These are phyloP conservation scores for Setaria italica DNA, from an alignment of 202 grass and related monocot species.

Conservation along the genomic window DNA sequence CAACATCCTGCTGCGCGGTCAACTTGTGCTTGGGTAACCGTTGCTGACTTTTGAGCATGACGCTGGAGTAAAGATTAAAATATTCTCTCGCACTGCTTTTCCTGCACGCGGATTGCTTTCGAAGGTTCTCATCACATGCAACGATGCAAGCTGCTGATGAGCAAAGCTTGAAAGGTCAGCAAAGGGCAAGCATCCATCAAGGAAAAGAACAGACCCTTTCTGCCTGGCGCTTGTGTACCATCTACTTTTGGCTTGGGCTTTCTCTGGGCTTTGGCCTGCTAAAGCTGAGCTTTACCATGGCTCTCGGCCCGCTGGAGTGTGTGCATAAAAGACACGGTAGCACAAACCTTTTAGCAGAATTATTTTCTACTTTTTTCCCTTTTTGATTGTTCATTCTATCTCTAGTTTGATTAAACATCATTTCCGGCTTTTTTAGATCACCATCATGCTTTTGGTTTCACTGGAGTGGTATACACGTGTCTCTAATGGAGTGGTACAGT, in stretches of 20 bases:
- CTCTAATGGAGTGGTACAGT: background rate
- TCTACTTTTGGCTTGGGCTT: background rate
- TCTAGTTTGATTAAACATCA: background rate
- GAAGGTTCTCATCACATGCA: conserved; percentile 36
- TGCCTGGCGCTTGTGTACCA: too few relatives aligned
- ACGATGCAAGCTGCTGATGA: background rate
- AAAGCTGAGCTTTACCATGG: background rate
- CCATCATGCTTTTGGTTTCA: background rate
- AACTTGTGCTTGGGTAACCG: background rate
- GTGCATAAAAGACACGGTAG: background rate
- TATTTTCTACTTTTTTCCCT: background rate
- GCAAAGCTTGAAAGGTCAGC: background rate
- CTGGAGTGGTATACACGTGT: background rate
- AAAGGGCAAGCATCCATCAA: background rate
- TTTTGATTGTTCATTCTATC: background rate
- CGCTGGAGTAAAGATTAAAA: background rate
- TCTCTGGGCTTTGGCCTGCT: background rate
- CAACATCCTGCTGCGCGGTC: conserved; percentile 19
- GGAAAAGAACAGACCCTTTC: background rate
- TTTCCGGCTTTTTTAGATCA: background rate
- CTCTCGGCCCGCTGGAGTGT: background rate
- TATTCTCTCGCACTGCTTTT: conserved; percentile 7
- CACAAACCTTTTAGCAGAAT: background rate
- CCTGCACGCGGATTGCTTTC: conserved; percentile 36
- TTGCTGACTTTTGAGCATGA: background rate